Evolutionary conservation across 208 protist genomes (phyloP).

Genomic region (Acanthamoeba lenticulata): DNA sequence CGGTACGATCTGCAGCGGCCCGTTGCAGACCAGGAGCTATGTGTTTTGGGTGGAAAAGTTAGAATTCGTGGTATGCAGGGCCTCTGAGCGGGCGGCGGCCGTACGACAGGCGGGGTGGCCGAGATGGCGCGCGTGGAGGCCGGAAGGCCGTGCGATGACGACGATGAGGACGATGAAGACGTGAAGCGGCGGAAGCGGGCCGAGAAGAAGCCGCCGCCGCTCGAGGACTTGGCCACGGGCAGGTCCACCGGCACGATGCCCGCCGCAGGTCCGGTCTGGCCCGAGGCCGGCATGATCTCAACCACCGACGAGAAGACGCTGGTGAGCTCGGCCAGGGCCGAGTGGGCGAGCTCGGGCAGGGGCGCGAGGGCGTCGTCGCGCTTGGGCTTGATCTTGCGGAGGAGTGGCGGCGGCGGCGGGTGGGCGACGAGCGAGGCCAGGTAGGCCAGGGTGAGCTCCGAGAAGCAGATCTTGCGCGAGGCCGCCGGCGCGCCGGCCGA

Average conservation of each 20-base stretch:
- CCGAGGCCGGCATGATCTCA: conserved; percentile 6
- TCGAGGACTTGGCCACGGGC: neutral
- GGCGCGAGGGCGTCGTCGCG: neutral
- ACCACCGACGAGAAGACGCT: conserved; percentile 24
- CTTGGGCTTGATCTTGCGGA: conserved; percentile 3
- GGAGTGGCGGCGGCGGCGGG: neutral
- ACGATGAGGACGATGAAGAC: no score
- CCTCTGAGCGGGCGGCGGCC: neutral
- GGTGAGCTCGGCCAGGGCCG: neutral
- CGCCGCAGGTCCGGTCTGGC: neutral
- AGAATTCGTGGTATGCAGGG: neutral
- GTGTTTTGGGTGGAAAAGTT: neutral
- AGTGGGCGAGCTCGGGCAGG: neutral
- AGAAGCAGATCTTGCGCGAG: conserved; percentile 37
- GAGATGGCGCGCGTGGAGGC: neutral
- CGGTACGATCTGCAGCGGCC: conserved; percentile 35
- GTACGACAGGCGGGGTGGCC: neutral
- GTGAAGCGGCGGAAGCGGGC: neutral
- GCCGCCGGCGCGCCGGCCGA: neutral
- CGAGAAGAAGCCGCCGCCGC: neutral
- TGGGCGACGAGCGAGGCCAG: neutral
- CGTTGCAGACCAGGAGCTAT: conserved; percentile 13
- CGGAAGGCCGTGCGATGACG: neutral
- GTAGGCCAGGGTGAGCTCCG: neutral
- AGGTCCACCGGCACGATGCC: neutral